A percentile compares a stretch with the other conserved stretches of the same genome.
Evolutionary conservation across 305 asterid genomes (phyloP).

Genomic region (Solanum aculeatissimum): DNA sequence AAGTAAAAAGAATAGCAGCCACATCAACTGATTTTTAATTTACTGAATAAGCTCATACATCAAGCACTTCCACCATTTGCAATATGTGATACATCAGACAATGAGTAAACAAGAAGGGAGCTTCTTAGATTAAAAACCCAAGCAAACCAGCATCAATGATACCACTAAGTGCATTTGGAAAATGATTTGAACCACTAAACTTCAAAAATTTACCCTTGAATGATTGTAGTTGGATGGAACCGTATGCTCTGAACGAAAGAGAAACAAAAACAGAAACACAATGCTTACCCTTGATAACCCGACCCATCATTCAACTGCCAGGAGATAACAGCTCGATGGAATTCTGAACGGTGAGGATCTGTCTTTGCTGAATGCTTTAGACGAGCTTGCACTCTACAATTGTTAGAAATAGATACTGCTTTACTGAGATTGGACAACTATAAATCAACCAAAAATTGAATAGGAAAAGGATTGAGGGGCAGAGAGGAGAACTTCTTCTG

Average conservation of each 20-base stretch:
- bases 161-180: not conserved
- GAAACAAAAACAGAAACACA: not conserved
- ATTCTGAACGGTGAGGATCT: conserved; percentile 65
- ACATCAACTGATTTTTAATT: not conserved
- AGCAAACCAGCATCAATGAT: not conserved
- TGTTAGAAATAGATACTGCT: not conserved
- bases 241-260: not conserved
- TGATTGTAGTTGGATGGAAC: not conserved
- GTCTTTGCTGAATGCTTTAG: conserved; percentile 71
- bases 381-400: conserved; percentile 73
- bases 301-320: conserved; percentile 56
- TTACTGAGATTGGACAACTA: not conserved
- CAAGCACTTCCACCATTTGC: not conserved
- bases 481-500: conserved; percentile 5
- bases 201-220: not conserved
- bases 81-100: not conserved
- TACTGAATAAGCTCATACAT: not conserved
- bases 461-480: not conserved
- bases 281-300: conserved; percentile 62
- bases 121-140: not conserved
- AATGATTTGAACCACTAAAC: not conserved
- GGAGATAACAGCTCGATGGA: conserved; percentile 61
- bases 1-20: not conserved
- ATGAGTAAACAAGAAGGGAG: not conserved
- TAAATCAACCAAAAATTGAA: not conserved